Conservation (phyloP, 2,329 filamentous ascomycete species). For the Aspergillus sp. region DNA sequence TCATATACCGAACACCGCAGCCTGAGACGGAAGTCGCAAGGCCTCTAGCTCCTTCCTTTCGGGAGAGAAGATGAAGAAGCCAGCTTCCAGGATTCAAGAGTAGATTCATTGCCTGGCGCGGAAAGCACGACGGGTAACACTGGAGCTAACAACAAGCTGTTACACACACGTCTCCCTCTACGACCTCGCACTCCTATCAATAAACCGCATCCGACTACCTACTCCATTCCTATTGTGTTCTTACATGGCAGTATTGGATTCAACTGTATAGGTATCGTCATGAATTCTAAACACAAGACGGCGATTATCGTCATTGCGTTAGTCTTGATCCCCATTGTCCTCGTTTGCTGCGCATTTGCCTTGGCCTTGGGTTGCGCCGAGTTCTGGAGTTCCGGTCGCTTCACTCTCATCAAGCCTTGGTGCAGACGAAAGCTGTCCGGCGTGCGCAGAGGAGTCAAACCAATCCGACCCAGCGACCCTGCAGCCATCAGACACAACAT, state of each 20-base stretch:
- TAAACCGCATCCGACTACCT: neutral
- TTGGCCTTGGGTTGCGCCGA: slow-evolving; percentile 41
- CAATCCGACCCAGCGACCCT: neutral
- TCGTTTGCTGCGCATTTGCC: slow-evolving; percentile 41
- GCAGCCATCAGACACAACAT: neutral
- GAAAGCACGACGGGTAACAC: neutral
- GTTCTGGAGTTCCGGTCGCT: slow-evolving; percentile 26
- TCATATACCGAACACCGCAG: neutral
- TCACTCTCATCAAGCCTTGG: slow-evolving; percentile 19
- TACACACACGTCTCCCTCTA: neutral
- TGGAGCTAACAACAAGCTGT: neutral
- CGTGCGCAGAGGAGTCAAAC: neutral
- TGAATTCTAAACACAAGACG: slow-evolving; percentile 33
- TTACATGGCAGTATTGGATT: slow-evolving; percentile 6
- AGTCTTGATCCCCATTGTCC: slow-evolving; percentile 48
- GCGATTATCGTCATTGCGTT: slow-evolving; percentile 45
- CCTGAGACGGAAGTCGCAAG: neutral
- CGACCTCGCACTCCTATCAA: neutral
- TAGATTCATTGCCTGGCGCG: neutral
- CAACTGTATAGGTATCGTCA: slow-evolving; percentile 29
- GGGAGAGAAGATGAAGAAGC: too few relatives aligned
- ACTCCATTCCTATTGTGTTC: neutral
- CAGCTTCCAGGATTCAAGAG: too few relatives aligned
- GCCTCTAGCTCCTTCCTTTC: neutral
- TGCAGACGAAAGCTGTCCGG: slow-evolving; percentile 20